Evolutionary conservation across 2,329 filamentous ascomycete species (phyloP), one percentile per base, ranked within the genome.

Genomic region (Penicillium sp.): DNA sequence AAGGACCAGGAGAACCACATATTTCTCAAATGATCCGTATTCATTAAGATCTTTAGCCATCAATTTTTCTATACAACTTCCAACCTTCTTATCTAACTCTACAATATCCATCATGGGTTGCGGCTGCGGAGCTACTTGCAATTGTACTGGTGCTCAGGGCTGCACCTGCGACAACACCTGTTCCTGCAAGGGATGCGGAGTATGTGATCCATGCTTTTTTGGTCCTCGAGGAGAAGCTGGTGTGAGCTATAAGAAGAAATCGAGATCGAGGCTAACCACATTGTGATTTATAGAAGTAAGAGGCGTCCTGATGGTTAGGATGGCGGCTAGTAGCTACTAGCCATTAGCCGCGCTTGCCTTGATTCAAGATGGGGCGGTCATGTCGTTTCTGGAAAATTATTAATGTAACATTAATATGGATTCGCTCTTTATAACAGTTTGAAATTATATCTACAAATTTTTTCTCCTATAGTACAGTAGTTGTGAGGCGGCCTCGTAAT

Each of bases 151-250:
- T 57, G 60, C 72, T 22, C 67, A 72, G 50, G 67, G 53, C 60
- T 78, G 76, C 65, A 71, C 72, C 59, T 78, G 76, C 62, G 68
- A 68, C 49, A 69, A 70, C 59, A 68, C 65, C 62, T 78, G 76
- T 63, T 55, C 68, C 66, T 78, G 76, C 71, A 73, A 76, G 70
- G 70, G 71, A 69, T 78, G 76, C 66, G 75, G 75, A 71, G 76
- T 78, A 78, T 68, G 76, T 75, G 59, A 63, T 44, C 53, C 19
- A 37, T 22, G 12, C 30, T 50, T 54, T 49, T 19, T 17, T 26
- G 7, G 8, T 3, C 35, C 30, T 28, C 26, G 8, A 7, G 42
- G 37, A n/a, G 49, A 42, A 35, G 47, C 45, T 58, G 44, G 24
- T 17, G 26, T 22, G 26, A 12, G n/a, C 37, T 30, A 33, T 45